These are phyloP conservation scores for Pseudogymnoascus sp. DNA, from an alignment of 2,329 filamentous ascomycete genomes.

Conservation along the genomic window DNA sequence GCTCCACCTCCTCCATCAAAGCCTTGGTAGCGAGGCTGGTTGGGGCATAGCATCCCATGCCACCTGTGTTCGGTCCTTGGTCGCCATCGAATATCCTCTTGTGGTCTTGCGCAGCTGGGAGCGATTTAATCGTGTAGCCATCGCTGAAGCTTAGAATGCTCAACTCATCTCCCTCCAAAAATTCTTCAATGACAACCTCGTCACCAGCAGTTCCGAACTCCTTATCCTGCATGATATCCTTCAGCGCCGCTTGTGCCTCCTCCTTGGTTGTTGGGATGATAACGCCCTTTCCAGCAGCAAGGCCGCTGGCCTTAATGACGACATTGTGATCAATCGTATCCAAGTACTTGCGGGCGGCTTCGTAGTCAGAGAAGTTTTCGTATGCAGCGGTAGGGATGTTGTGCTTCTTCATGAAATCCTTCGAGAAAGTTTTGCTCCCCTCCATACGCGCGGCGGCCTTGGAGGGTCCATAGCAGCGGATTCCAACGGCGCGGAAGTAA, in stretches of 20 bases:
- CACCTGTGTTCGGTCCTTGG: conserved; percentile 85
- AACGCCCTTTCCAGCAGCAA: conserved; percentile 93
- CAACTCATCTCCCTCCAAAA: conserved; percentile 82
- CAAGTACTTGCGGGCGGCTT: conserved; percentile 66
- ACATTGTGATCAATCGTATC: conserved; percentile 63
- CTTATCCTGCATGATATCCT: conserved; percentile 82
- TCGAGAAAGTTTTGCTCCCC: conserved; percentile 93
- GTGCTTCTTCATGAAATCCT: conserved; percentile 94
- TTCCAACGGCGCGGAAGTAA: conserved; percentile 66
- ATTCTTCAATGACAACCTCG: conserved; percentile 94
- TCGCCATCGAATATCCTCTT: conserved; percentile 92
- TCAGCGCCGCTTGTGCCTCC: conserved; percentile 74
- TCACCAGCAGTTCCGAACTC: conserved; percentile 82
- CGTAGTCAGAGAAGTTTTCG: conserved; percentile 77
- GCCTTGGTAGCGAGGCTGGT: conserved; percentile 68
- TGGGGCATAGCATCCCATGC: conserved; percentile 97
- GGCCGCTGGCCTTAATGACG: conserved; percentile 88
- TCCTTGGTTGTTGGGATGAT: conserved; percentile 62
- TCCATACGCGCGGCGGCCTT: conserved; percentile 83
- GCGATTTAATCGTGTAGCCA: conserved; percentile 71
- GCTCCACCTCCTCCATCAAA: conserved; percentile 71
- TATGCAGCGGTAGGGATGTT: conserved; percentile 87
- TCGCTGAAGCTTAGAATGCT: conserved; percentile 89
- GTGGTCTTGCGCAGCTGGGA: conserved; percentile 93
- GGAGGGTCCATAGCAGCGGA: conserved; percentile 79